Base-by-base conservation (phyloP, 208 protist genomes). In the Angomonas ambiguus region DNA sequence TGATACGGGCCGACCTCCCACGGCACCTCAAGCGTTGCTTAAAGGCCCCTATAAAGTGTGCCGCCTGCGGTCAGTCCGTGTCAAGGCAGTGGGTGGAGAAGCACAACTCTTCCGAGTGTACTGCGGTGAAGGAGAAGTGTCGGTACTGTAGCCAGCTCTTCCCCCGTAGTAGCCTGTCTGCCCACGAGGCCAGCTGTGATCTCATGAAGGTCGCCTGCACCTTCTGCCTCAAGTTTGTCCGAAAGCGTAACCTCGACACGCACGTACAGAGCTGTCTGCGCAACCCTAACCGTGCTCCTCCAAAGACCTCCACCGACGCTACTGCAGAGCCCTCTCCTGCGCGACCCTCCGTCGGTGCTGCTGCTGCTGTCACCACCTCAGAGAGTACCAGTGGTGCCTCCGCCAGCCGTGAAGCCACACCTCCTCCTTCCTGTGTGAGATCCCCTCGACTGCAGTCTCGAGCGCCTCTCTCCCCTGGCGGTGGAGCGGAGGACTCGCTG, bases 111-210 rank as follows among this genome's bases (percentile, higher is more conserved):
- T 60, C 49, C 34, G 86, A 92, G 35, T 95, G 89, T 57, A 60
- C 34, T 2, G 76, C 71, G 34, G 70, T 67, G 8, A 84, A 78
- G 66, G 82, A 74, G 65, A 88, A 82, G 71, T 95, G 86, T 65
- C 75, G 85, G 1, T 85, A 87, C 75, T 95, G 86, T 65, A 67
- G 70, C n/a, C 31, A 30, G 10, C 25, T 67, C 62, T 67, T 92
- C 34, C 68, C 67, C 1, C 80, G 85, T 1, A 62, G 80, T 57
- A 45, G 32, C 10, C 68, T 93, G n/a, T 66, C 62, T 0, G 67
- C 76, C 1, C 87, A 93, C 53, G 87, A 90, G 71, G 67, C 70
- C 51, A 71, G 33, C 35, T 93, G 87, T 65, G 81, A 88, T 16
- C 71, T 77, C 38, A 85, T 82, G 81, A 83, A 77, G 53, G 62